Conservation (phyloP, 345 rosid genomes). For the Reutealis trisperma region DNA sequence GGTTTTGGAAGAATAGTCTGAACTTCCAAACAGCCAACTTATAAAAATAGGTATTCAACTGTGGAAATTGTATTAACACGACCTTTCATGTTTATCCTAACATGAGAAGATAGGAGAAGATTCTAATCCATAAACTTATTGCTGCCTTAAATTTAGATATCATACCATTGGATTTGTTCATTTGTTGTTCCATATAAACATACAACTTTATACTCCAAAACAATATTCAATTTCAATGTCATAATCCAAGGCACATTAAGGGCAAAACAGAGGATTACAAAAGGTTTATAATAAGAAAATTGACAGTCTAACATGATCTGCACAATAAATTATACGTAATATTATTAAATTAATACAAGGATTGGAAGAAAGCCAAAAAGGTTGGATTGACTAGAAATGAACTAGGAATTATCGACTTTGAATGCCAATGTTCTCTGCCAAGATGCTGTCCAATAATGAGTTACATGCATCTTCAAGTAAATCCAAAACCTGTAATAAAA, state of each 20-base stretch:
- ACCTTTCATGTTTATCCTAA: too few relatives aligned
- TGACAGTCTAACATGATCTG: neutral
- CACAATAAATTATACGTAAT: neutral
- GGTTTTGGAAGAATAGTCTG: too few relatives aligned
- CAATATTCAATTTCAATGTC: constrained; percentile 1
- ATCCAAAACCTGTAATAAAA: constrained; percentile 63
- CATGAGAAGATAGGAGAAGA: too few relatives aligned
- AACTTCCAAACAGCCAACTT: too few relatives aligned
- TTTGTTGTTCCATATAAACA: neutral
- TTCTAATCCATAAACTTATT: too few relatives aligned
- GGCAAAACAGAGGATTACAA: neutral
- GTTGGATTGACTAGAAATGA: constrained; percentile 5
- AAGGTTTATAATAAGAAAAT: neutral
- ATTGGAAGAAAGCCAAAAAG: neutral
- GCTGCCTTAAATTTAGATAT: neutral
- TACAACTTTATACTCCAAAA: neutral
- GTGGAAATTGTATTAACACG: too few relatives aligned
- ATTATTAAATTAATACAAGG: neutral
- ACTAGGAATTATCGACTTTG: neutral
- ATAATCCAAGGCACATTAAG: neutral
- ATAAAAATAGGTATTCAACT: too few relatives aligned
- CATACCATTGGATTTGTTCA: neutral
- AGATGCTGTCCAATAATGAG: constrained; percentile 76
- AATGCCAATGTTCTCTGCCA: constrained; percentile 39
- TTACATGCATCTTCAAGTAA: constrained; percentile 91